Evolutionary conservation across 2,329 filamentous ascomycete species (phyloP).

Genomic region (Monilinia fructicola): DNA sequence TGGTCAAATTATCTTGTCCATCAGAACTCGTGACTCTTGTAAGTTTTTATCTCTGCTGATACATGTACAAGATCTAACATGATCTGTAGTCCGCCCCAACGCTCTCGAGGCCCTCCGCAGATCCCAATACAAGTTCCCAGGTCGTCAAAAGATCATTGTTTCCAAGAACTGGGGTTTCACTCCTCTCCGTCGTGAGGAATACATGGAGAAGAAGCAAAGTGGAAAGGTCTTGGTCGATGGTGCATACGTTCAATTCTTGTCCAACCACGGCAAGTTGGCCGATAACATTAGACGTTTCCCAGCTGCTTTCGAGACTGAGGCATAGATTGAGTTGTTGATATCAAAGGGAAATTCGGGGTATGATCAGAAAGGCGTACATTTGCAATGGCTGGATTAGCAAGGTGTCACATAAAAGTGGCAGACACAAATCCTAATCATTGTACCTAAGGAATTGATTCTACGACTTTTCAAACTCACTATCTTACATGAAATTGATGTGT

Average conservation of each 20-base stretch:
- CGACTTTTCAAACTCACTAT: conserved; percentile 29
- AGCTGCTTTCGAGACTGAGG: conserved; percentile 67
- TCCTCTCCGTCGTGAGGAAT: conserved; percentile 94
- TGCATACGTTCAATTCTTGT: conserved; percentile 99
- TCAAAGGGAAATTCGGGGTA: conserved; percentile 21
- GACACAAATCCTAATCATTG: conserved; percentile 34
- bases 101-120: conserved; percentile 98
- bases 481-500: neutral
- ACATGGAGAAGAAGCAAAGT: conserved; percentile 90
- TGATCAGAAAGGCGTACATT: conserved; percentile 36
- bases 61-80: conserved; percentile 35
- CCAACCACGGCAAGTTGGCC: conserved; percentile 83
- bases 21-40: conserved; percentile 94
- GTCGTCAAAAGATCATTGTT: conserved; percentile 99
- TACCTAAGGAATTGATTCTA: conserved; percentile 38
- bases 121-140: conserved; percentile 99
- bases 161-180: conserved; percentile 99
- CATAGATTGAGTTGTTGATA: conserved; percentile 32
- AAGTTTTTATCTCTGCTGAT: conserved; percentile 44
- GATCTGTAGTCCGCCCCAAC: conserved; percentile 70
- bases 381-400: conserved; percentile 36
- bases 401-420: conserved; percentile 26
- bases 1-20: conserved; percentile 96
- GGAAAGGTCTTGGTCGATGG: conserved; percentile 95
- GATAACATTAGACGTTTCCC: conserved; percentile 95